Evolutionary conservation across 192 early-diverging fungal genomes (phyloP), one percentile per base, ranked within the genome.

Genomic region (Coemansia sp.): DNA sequence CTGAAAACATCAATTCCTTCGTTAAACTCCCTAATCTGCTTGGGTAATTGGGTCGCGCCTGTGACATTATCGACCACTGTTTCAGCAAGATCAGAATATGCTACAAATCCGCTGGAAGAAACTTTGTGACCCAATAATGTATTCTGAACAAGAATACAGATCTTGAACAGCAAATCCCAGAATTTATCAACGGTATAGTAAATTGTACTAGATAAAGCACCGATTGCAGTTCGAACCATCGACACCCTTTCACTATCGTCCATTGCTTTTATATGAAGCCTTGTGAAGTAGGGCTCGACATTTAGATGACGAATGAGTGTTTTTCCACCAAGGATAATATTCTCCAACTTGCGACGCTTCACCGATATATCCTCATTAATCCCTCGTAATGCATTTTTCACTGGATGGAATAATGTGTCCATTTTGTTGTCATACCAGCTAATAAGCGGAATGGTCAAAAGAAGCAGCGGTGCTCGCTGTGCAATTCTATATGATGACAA

Each of bases 281-380:
- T 22, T 40, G 75, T 68, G 55, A 92, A 93, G 7, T 75, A 76
- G 38, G 84, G 44, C 17, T 84, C 83, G 5, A 65, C 81, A 38
- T 72, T 64, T 65, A 87, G 89, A 0, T 90, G 83, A 20, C 92
- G 88, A 62, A 94, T 87, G 20, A 84, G 85, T 10, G 85, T 76
- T 17, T 88, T 66, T 1, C 90, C 92, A 38, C 89, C 89, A 0
- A 4, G 0, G 19, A 79, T 67, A 17, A 68, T 25, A 17, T 57
- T 50, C 1, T 17, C 32, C 16, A 59, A 62, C 1, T 46, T 20
- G 12, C 38, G 22, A 2, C 61, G 39, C 4, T 43, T 50, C 12
- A 62, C n/a, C 0, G 16, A 5, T n/a, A 66, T 59, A 0, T 14
- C 25, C 0, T n/a, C 17, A 51, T 62, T 12, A 9, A 72, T 55